A percentile compares a stretch with the other conserved stretches of the same genome.
Conservation (phyloP, 1,284 basidiomycete genomes). For the Fereydounia khargensis region DNA sequence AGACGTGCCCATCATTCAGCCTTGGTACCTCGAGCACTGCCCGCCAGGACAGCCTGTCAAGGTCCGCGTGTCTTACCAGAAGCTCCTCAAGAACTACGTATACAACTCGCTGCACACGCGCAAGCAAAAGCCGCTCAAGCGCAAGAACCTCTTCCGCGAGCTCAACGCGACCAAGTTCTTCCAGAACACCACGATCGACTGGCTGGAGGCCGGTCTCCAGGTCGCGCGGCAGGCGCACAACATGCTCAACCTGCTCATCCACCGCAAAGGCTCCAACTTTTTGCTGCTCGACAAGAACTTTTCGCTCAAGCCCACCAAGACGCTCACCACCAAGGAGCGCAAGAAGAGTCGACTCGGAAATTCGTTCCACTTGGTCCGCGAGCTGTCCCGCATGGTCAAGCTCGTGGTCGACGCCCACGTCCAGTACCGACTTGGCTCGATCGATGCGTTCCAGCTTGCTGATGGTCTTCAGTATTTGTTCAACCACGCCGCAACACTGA, state of each 20-base stretch:
- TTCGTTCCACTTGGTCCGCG: slow-evolving; percentile 94
- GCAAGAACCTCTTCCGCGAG: slow-evolving; percentile 93
- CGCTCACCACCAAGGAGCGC: slow-evolving; percentile 96
- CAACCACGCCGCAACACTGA: slow-evolving; percentile 93
- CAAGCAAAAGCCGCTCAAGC: slow-evolving; percentile 92
- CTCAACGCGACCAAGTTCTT: slow-evolving; percentile 99
- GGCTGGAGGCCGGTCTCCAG: slow-evolving; percentile 98
- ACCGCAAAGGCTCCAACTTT: slow-evolving; percentile 97
- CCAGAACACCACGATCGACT: slow-evolving; percentile 94
- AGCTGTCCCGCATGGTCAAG: slow-evolving; percentile 94
- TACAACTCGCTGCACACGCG: slow-evolving; percentile 87
- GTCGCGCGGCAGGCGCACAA: slow-evolving; percentile 99
- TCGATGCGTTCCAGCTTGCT: slow-evolving; percentile 98
- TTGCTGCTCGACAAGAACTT: slow-evolving; percentile 89
- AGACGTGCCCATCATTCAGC: slow-evolving; percentile 92
- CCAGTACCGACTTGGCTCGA: slow-evolving; percentile 95
- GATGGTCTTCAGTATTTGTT: slow-evolving; percentile 98
- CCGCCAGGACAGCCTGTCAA: slow-evolving; percentile 95
- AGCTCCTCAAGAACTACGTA: slow-evolving; percentile 93
- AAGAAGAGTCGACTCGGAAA: slow-evolving; percentile 99
- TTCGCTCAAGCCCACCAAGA: slow-evolving; percentile 97
- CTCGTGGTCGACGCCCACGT: slow-evolving; percentile 98
- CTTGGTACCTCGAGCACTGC: slow-evolving; percentile 93
- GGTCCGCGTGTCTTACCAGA: slow-evolving; percentile 98
- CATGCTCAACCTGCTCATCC: slow-evolving; percentile 97